These are phyloP conservation scores for Alternaria incomplexa DNA, from an alignment of 2,329 filamentous ascomycete species.

Conservation along the genomic window DNA sequence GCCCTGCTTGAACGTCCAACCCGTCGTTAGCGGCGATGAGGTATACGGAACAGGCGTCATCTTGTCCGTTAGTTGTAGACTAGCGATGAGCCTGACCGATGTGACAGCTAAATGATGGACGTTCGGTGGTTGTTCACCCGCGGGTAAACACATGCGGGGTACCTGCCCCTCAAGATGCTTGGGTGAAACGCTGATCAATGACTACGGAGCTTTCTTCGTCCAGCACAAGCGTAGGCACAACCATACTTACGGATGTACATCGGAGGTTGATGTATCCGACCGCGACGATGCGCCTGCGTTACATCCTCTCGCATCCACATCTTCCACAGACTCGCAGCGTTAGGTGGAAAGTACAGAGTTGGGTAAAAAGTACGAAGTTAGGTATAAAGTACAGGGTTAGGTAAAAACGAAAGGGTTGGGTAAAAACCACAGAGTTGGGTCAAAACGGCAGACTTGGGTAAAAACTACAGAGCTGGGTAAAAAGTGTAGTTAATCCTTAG, in stretches of 20 bases:
- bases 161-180: neutral
- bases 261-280: neutral
- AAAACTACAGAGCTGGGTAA: too few species aligned
- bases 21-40: constrained; percentile 16
- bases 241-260: neutral
- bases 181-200: neutral
- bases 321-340: neutral
- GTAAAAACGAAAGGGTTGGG: too few species aligned
- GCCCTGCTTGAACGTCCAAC: constrained; percentile 57
- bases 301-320: neutral
- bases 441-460: too few species aligned
- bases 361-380: neutral
- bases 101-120: neutral
- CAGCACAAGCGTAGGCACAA: neutral
- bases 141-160: constrained; percentile 2
- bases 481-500: neutral
- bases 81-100: neutral
- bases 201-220: neutral
- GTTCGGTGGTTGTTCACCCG: constrained; percentile 4
- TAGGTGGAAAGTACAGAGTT: neutral
- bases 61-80: neutral
- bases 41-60: neutral
- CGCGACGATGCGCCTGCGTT: neutral
- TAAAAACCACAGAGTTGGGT: too few species aligned
- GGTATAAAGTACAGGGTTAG: too few species aligned